phyloP scores from a whole-genome alignment of 2,329 filamentous ascomycete genomes.

The Rhynchosporium graminicola region DNA sequence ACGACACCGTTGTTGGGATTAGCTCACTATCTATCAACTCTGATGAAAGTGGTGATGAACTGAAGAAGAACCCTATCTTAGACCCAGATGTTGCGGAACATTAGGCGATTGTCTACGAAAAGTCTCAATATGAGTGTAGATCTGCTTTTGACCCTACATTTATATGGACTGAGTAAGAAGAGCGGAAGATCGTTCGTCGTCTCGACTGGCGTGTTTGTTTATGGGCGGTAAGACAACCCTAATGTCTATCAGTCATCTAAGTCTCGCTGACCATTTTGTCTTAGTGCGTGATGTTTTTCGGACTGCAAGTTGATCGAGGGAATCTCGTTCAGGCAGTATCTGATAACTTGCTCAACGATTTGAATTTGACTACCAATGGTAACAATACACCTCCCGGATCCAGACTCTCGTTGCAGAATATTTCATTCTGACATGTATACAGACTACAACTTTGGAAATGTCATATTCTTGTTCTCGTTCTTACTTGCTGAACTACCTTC shows the following conservation, averaged over 20 bases:
- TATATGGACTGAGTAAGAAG: constrained; percentile 35
- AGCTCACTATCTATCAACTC: constrained; percentile 18
- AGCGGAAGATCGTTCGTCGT: constrained; percentile 33
- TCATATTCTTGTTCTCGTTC: constrained; percentile 55
- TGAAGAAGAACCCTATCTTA: constrained; percentile 30
- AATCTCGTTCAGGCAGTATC: constrained; percentile 60
- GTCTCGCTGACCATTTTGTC: not conserved
- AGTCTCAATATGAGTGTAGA: constrained; percentile 36
- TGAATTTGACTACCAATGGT: constrained; percentile 45
- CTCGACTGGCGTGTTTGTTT: constrained; percentile 33
- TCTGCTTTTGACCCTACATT: constrained; percentile 31
- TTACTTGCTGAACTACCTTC: constrained; percentile 61
- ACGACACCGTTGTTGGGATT: constrained; percentile 6
- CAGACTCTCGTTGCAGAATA: not conserved
- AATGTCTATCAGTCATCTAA: not conserved
- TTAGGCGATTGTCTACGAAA: constrained; percentile 32
- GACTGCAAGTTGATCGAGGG: constrained; percentile 59
- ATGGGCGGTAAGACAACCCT: constrained; percentile 27
- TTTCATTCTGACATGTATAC: not conserved
- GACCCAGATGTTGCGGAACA: constrained; percentile 35
- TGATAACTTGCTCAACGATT: constrained; percentile 60
- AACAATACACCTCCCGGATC: not conserved
- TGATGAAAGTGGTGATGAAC: constrained; percentile 25
- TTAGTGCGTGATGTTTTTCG: constrained; percentile 60
- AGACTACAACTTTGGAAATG: constrained; percentile 51